Evolutionary conservation across 108 stramenopile genomes (phyloP), one percentile per base, ranked within the genome.

Genomic region (Pseudonitzschia delicatissima): DNA sequence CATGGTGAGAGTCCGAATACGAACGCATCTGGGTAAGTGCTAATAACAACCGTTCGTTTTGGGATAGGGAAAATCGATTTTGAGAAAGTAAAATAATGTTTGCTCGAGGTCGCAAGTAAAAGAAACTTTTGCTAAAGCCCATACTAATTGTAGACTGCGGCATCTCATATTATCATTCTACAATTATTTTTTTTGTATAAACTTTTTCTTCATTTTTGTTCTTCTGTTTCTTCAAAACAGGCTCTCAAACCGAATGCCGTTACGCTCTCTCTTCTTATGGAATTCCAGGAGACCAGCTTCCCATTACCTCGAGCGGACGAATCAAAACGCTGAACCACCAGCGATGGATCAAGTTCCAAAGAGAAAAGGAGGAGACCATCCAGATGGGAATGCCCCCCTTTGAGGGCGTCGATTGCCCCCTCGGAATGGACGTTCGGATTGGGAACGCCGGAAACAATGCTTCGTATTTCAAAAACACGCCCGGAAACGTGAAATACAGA

Each of bases 241-340:
- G 74, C n/a, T 57, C 66, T 12, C 33, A 29, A 15, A 64, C 58
- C 34, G 74, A 76, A 64, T 69, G 67, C 33, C 5, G 18, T 20
- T 76, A 68, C 36, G 36, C 62, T 2, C 53, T 76, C n/a, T 52
- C 48, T 42, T 27, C 62, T 0, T 69, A 61, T 51, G 74, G 74
- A 4, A 69, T 76, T 18, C 74, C 74, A 5, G 26, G 31, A 1
- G 26, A 48, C 13, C n/a, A 29, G 7, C 20, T 76, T 4, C 74
- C 74, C 13, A 9, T 73, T 2, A 52, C 40, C 11, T n/a, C 39
- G 18, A 31, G 45, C 32, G 48, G 65, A 1, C 35, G 23, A 17
- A 35, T 73, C 6, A 59, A 60, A 21, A 34, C 40, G 11, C 26
- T 55, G 23, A 34, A 39, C 9, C 70, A 71, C 21, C 15, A 55